Evolutionary conservation across 75 land plant genomes (phyloP), one percentile per base, ranked within the genome.

Genomic region (Cupressus sempervirens): DNA sequence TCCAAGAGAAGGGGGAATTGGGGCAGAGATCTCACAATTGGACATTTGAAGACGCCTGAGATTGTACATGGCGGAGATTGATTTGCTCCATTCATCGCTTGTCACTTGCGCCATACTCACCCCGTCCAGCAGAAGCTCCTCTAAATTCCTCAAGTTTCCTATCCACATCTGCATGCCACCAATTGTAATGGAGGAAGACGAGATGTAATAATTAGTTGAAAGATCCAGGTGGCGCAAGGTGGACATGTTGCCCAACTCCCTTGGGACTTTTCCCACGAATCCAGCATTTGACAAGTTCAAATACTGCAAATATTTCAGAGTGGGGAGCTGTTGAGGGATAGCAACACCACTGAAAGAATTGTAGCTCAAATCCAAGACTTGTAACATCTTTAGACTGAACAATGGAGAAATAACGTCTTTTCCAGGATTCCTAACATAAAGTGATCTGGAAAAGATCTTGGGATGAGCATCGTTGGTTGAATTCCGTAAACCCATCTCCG

Each of bases 201-300:
- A 62, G 4, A 16, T 7, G 8, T 62, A 87, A 80, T 32, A 67
- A 56, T 34, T 5, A 1, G 50, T 84, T 29, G 8, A 56, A 34
- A 34, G 88, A 81, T 46, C 45, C 46, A 67, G 34, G 52, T 11
- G 50, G 9, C 50, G 77, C 43, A 88, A 56, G 26, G 14, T 83
- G 18, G 87, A 83, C 20, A 88, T 58, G 67, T 88, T 88, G 10
- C 89, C 89, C 34, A 88, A 32, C 11, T 43, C 50, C 15, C 18
- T 48, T 52, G 89, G 87, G 0, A 86, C 15, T n/a, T 35, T 32
- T 15, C 87, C 87, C 26, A 35, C 46, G 86, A 86, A n/a, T 13
- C 35, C 74, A 72, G 74, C 74, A 29, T 32, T 30, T 72, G 74
- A 72, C 74, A 72, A 32, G 35, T 72, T 32, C 74, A 72, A 72